Evolutionary conservation across 805 yeast genomes (phyloP).

Genomic region (Yarrowia divulgata): DNA sequence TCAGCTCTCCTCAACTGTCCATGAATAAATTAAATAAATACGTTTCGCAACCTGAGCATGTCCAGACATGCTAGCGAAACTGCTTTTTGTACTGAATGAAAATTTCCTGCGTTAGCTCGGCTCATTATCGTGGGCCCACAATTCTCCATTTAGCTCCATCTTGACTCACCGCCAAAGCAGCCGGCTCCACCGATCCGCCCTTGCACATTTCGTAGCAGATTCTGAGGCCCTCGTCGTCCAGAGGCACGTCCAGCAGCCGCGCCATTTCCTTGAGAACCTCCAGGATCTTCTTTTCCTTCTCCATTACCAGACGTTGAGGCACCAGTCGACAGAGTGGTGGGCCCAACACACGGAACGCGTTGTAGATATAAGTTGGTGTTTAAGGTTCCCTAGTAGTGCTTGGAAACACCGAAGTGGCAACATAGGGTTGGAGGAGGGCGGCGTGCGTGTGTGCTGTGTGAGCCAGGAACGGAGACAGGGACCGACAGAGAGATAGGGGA

Average conservation of each 20-base stretch:
- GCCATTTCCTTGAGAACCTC: conserved; percentile 27
- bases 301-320: conserved; percentile 10
- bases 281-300: conserved; percentile 16
- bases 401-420: neutral
- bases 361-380: conserved; percentile 25
- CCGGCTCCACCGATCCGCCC: conserved; percentile 26
- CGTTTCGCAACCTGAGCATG: neutral
- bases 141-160: neutral
- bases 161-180: conserved; percentile 25
- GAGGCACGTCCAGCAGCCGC: conserved; percentile 25
- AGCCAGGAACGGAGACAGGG: too few species aligned
- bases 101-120: conserved; percentile 25
- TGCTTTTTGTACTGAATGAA: conserved; percentile 16
- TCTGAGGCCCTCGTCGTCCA: conserved; percentile 17
- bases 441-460: too few species aligned
- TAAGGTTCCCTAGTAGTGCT: neutral
- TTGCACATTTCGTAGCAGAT: conserved; percentile 36
- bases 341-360: conserved; percentile 12
- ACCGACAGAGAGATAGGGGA: too few species aligned
- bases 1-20: neutral
- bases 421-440: neutral
- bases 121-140: too few species aligned
- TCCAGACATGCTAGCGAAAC: conserved; percentile 3
- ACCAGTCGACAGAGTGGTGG: neutral
- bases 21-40: conserved; percentile 18